Base-by-base conservation (phyloP, 768 basidiomycete genomes). In the Boletus tomentosulus region DNA sequence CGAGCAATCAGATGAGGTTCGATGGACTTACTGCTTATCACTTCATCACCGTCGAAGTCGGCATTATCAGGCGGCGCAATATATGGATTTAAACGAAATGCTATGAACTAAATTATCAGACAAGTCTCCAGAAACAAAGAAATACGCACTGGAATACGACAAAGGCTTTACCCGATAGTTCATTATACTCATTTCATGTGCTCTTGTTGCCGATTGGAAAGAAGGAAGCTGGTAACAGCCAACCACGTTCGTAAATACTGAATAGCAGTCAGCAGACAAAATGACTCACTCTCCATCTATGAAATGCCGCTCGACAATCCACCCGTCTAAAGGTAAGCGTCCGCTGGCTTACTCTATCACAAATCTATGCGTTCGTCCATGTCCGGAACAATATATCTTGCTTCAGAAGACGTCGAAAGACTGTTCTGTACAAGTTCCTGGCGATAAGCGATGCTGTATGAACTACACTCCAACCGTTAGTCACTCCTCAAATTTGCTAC, bases 161-260 rank as follows among this genome's bases (percentile, higher is more conserved):
- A 98, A 96, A 56, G 98, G 75, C 65, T 89, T 92, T 30, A 98
- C 91, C 34, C 95, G 85, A 75, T 98, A 96, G 71, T 91, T 91
- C 97, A 98, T 98, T 96, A 98, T 98, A 79, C 93, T 96, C 97
- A 98, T 98, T 73, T 99, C 98, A 72, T 99, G 97, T 71, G 98
- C 73, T 80, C 86, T 90, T 11, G 97, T 68, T 99, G 97, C 49
- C 97, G 95, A 71, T 99, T 98, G 77, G 98, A 98, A 49, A 99
- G 75, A 53, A 70, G 59, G 46, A 65, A 59, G 25, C 59, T 61
- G 8, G 25, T 0, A 62, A 35, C 39, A 9, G 6, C 59, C 28
- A 37, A 45, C n/a, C 33, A 47, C 25, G 56, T 51, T 41, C 47
- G 44, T 13, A 9, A 7, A 12, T 24, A 9, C n/a, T 28, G 25